Conservation (phyloP, 257 asterid genomes). For the Primulina tabacum region DNA sequence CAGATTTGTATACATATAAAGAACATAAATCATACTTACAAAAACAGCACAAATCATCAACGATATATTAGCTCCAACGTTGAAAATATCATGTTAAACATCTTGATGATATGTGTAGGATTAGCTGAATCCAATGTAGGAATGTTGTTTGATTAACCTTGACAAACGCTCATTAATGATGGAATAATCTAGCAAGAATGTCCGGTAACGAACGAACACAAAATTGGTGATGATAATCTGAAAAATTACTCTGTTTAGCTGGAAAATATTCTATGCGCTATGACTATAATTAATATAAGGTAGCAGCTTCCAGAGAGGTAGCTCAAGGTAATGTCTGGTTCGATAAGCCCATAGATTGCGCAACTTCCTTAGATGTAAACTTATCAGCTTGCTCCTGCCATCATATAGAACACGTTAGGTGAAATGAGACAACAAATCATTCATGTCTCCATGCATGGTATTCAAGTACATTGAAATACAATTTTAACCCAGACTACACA, state of each 20-base stretch:
- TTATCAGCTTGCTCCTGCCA: constrained; percentile 95
- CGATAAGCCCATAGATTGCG: constrained; percentile 81
- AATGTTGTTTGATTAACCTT: constrained; percentile 9
- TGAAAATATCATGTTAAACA: constrained; percentile 18
- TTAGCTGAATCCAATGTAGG: constrained; percentile 19
- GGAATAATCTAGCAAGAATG: constrained; percentile 5
- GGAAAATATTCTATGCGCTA: neutral
- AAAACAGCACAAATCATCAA: neutral
- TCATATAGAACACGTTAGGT: constrained; percentile 19
- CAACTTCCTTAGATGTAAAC: constrained; percentile 70
- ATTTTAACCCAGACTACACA: constrained; percentile 2
- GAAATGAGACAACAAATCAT: neutral
- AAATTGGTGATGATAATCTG: constrained; percentile 7
- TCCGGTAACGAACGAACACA: constrained; percentile 1
- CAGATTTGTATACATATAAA: neutral
- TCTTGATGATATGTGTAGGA: neutral
- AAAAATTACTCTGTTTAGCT: constrained; percentile 3
- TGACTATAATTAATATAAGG: constrained; percentile 14
- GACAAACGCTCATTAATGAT: constrained; percentile 6
- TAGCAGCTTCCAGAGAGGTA: constrained; percentile 26
- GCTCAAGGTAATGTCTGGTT: constrained; percentile 68
- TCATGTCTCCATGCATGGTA: constrained; percentile 9
- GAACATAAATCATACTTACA: neutral
- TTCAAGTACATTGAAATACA: neutral
- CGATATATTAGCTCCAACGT: constrained; percentile 15